Evolutionary conservation across 2,329 filamentous ascomycete genomes (phyloP).

Genomic region (Trichoderma lentiforme): DNA sequence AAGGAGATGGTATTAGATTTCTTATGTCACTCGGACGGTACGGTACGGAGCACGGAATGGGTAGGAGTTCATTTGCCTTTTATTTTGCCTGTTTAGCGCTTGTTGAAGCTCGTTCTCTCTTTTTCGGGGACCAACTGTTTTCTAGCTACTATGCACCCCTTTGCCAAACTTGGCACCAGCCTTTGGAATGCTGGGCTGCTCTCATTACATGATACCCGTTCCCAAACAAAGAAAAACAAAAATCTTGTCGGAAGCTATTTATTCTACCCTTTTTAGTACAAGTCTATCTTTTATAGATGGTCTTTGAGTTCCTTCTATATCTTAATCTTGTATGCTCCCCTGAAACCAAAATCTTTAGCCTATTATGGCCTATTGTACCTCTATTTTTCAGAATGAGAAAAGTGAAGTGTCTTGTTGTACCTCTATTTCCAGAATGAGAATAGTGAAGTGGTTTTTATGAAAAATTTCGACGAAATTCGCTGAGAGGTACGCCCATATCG

Average conservation of each 20-base stretch:
- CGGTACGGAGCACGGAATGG: background rate
- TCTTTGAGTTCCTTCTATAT: background rate
- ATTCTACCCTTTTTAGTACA: background rate
- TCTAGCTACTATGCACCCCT: conserved; percentile 18
- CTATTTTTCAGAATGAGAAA: background rate
- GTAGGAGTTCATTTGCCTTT: background rate
- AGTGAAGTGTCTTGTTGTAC: background rate
- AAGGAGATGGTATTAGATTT: conserved; percentile 1
- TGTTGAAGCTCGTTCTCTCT: background rate
- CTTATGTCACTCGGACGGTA: background rate
- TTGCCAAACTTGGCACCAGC: background rate
- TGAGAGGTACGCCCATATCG: conserved; percentile 44
- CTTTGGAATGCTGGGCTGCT: conserved; percentile 15
- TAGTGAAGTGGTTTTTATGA: background rate
- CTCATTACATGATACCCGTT: conserved; percentile 27
- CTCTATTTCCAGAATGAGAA: background rate
- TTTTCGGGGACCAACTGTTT: conserved; percentile 9
- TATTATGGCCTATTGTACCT: background rate
- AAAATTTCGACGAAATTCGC: conserved; percentile 37
- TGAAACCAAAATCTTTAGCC: background rate
- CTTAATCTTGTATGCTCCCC: background rate
- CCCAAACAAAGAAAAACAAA: conserved; percentile 6
- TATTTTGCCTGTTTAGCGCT: background rate
- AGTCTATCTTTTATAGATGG: conserved; percentile 1
- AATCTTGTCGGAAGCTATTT: conserved; percentile 5